Evolutionary conservation across 257 asterid genomes (phyloP).

Genomic region (Fraxinus excelsior): DNA sequence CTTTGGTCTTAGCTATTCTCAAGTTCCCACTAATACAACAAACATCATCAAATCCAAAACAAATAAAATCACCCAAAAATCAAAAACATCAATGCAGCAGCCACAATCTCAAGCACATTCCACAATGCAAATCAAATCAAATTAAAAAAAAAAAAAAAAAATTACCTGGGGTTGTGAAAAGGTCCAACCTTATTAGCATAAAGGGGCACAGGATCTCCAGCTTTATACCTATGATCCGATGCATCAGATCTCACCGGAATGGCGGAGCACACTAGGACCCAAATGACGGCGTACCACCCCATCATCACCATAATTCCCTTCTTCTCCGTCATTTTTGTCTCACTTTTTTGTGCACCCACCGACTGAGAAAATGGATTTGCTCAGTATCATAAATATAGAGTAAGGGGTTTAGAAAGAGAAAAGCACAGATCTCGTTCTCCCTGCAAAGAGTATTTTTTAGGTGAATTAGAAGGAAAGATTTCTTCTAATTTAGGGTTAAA

Average conservation of each 20-base stretch:
- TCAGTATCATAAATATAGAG: not conserved
- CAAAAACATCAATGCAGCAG: not conserved
- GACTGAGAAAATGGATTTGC: not conserved
- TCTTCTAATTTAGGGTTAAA: not conserved
- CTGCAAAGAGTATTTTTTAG: not conserved
- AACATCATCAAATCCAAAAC: not conserved
- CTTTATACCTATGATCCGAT: slow-evolving; percentile 31
- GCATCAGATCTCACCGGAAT: slow-evolving; percentile 37
- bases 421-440: not conserved
- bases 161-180: slow-evolving; percentile 49
- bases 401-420: not conserved
- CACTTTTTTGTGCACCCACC: slow-evolving; percentile 10
- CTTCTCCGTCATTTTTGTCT: slow-evolving; percentile 31
- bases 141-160: too few species aligned
- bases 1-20: not conserved
- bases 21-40: not conserved
- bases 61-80: not conserved
- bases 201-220: slow-evolving; percentile 31
- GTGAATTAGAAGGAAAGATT: not conserved
- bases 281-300: slow-evolving; percentile 33
- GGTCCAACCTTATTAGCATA: slow-evolving; percentile 38
- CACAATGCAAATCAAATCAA: not conserved
- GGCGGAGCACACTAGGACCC: slow-evolving; percentile 33
- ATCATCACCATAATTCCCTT: slow-evolving; percentile 3
- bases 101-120: not conserved